Percentiles rank a stretch among this genome's conserved stretches.
Conservation (phyloP, 257 asterid genomes). For the Gentiana dahurica region DNA sequence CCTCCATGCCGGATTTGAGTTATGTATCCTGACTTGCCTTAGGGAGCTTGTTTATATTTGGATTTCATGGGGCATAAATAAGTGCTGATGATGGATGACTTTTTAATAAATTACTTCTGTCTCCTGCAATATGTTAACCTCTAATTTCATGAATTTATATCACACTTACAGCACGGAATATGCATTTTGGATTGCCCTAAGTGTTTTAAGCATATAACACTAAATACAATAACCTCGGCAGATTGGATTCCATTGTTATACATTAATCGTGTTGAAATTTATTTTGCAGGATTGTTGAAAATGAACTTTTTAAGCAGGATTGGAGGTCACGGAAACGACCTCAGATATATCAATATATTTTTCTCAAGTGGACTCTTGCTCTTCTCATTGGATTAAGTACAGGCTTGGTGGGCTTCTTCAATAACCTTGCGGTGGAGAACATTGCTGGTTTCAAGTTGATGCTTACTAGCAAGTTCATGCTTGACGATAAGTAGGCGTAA, state of each 20-base stretch:
- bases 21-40: too few species aligned
- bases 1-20: too few species aligned
- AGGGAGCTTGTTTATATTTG: too few species aligned
- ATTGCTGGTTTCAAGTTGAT: conserved; percentile 85
- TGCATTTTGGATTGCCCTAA: neutral
- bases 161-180: neutral
- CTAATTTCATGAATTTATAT: neutral
- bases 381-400: conserved; percentile 81
- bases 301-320: conserved; percentile 86
- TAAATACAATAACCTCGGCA: neutral
- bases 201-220: too few species aligned
- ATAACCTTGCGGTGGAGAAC: conserved; percentile 85
- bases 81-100: too few species aligned
- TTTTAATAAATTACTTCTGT: too few species aligned
- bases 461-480: conserved; percentile 53
- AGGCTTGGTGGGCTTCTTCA: conserved; percentile 74
- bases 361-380: conserved; percentile 86
- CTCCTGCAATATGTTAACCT: neutral
- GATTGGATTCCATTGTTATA: neutral
- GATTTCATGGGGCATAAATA: too few species aligned
- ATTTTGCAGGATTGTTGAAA: conserved; percentile 75
- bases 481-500: conserved; percentile 43
- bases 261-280: neutral
- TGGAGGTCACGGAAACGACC: conserved; percentile 84
- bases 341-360: conserved; percentile 69